Evolutionary conservation across 306 rosid species (phyloP).

Genomic region (Corylus avellana): DNA sequence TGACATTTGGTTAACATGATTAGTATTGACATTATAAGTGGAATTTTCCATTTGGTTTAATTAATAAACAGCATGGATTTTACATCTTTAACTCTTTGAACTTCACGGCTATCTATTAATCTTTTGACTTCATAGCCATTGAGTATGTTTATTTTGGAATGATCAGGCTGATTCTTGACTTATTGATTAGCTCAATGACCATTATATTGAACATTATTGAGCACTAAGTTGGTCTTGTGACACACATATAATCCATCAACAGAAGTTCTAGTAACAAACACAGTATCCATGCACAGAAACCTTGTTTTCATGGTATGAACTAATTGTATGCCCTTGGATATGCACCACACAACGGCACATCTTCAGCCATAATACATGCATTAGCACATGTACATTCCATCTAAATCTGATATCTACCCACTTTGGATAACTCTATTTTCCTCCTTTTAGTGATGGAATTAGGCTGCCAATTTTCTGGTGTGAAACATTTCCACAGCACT

Average conservation of each 20-base stretch:
- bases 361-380: neutral
- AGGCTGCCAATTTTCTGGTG: neutral
- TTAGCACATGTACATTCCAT: neutral
- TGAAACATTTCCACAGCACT: neutral
- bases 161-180: slow-evolving; percentile 1
- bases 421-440: neutral
- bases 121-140: slow-evolving; percentile 4
- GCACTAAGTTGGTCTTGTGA: neutral
- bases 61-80: neutral
- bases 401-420: neutral
- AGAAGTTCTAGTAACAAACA: neutral
- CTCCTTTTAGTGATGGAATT: neutral
- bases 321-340: neutral
- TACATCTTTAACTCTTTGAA: neutral
- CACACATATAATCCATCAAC: neutral
- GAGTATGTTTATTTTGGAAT: neutral
- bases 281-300: neutral
- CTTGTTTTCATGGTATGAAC: neutral
- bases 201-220: slow-evolving; percentile 2
- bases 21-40: neutral
- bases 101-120: neutral
- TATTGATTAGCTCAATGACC: slow-evolving; percentile 2
- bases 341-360: neutral
- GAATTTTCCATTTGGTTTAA: neutral
- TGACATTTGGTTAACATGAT: neutral